phyloP scores from a whole-genome alignment of 768 basidiomycete species.

The Pleurotus citrinopileatus region DNA sequence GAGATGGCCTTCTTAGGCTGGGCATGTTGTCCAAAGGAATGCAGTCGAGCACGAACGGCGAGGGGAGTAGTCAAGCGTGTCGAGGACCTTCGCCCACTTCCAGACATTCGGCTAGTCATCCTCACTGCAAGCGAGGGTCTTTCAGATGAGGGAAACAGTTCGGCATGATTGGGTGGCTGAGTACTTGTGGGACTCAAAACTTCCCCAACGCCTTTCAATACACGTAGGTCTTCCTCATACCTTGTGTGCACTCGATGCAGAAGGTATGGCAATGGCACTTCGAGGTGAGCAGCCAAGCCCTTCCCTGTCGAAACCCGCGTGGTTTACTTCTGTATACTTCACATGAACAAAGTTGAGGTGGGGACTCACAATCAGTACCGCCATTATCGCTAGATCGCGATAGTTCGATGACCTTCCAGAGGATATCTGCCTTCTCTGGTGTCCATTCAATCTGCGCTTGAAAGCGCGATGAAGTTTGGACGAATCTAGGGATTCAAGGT shows the following conservation, averaged over 20 bases:
- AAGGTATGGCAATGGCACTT: slow-evolving; percentile 81
- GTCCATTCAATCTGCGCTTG: slow-evolving; percentile 76
- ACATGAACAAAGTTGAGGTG: slow-evolving; percentile 1
- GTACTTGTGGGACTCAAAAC: slow-evolving; percentile 48
- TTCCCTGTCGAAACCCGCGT: slow-evolving; percentile 57
- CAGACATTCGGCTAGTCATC: slow-evolving; percentile 27
- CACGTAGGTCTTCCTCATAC: slow-evolving; percentile 83
- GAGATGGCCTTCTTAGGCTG: slow-evolving; percentile 56
- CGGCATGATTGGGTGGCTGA: slow-evolving; percentile 25
- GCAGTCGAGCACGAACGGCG: slow-evolving; percentile 68
- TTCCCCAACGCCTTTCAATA: slow-evolving; percentile 68
- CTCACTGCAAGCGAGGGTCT: slow-evolving; percentile 28
- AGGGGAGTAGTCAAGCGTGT: slow-evolving; percentile 52
- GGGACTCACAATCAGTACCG: slow-evolving; percentile 75
- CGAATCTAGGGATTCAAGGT: neutral
- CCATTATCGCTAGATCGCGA: slow-evolving; percentile 71
- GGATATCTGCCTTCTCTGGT: slow-evolving; percentile 74
- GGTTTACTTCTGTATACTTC: neutral
- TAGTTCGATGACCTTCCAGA: slow-evolving; percentile 86
- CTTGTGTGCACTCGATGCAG: slow-evolving; percentile 81
- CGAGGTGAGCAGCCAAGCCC: slow-evolving; percentile 72
- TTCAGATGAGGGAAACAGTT: slow-evolving; percentile 15
- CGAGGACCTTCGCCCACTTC: slow-evolving; percentile 32
- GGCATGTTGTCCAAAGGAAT: slow-evolving; percentile 58
- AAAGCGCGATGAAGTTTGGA: slow-evolving; percentile 10